Conservation (phyloP, 352 stramenopile species). For the Pythium volutum region DNA sequence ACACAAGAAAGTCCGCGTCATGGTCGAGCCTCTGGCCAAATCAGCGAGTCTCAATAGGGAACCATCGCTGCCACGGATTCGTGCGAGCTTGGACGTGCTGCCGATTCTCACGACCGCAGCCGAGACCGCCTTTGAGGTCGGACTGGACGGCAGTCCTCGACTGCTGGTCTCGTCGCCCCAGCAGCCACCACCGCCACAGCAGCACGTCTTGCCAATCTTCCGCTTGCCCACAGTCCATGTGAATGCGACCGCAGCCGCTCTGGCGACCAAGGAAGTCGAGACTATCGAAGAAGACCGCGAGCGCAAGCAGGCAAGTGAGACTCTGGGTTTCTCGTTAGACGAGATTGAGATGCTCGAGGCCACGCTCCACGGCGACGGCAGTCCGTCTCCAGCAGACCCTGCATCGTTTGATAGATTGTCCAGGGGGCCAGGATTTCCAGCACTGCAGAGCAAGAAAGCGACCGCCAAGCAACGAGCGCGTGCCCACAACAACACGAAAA, state of each 20-base stretch:
- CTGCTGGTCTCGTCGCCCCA: neutral
- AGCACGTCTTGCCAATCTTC: constrained; percentile 71
- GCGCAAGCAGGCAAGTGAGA: constrained; percentile 58
- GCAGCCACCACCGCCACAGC: constrained; percentile 26
- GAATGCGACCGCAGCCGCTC: constrained; percentile 29
- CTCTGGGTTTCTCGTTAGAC: constrained; percentile 54
- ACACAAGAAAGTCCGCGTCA: constrained; percentile 36
- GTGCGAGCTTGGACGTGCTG: constrained; percentile 56
- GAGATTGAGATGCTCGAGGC: constrained; percentile 68
- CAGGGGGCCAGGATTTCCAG: neutral
- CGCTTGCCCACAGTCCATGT: constrained; percentile 60
- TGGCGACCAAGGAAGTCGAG: constrained; percentile 44
- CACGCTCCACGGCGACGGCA: constrained; percentile 32
- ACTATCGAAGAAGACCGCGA: constrained; percentile 48
- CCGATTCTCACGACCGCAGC: constrained; percentile 65
- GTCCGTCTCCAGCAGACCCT: neutral
- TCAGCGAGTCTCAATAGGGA: constrained; percentile 9
- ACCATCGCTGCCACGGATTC: constrained; percentile 23
- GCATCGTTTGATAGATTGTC: neutral
- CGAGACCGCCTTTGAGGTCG: constrained; percentile 75
- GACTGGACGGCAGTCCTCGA: constrained; percentile 26
- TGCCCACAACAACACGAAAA: neutral
- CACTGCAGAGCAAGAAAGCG: neutral
- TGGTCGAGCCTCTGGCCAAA: constrained; percentile 1
- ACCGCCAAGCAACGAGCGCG: neutral